phyloP scores from a whole-genome alignment of 75 land plant species.

The Picea glauca region DNA sequence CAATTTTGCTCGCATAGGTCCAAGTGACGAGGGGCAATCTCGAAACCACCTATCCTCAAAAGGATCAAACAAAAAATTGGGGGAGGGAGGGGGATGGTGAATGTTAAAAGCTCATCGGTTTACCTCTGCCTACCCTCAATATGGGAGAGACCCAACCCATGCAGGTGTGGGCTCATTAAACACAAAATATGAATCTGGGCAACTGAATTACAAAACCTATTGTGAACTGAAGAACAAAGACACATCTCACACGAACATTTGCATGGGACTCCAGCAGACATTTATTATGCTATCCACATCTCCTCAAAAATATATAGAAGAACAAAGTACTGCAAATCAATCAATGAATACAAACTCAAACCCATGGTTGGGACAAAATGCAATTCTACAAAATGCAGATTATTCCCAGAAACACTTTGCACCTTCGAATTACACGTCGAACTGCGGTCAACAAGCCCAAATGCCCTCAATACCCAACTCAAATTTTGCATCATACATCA shows the following conservation, averaged over 20 bases:
- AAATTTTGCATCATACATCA: background rate
- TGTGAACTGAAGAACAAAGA: background rate
- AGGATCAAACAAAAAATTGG: too few species aligned
- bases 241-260: background rate
- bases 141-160: too few species aligned
- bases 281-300: background rate
- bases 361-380: background rate
- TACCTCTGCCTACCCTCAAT: too few species aligned
- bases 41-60: too few species aligned
- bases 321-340: background rate
- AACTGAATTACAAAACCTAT: background rate
- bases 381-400: background rate
- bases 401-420: too few species aligned
- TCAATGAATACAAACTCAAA: background rate
- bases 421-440: background rate
- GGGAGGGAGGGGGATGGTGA: too few species aligned
- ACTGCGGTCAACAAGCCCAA: background rate
- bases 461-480: background rate
- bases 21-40: too few species aligned
- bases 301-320: background rate
- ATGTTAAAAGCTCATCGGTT: too few species aligned
- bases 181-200: background rate
- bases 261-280: background rate
- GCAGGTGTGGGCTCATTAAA: background rate
- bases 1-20: too few species aligned